Evolutionary conservation across 2,329 filamentous ascomycete genomes (phyloP), one percentile per base, ranked within the genome.

Genomic region (Sporothrix luriei): DNA sequence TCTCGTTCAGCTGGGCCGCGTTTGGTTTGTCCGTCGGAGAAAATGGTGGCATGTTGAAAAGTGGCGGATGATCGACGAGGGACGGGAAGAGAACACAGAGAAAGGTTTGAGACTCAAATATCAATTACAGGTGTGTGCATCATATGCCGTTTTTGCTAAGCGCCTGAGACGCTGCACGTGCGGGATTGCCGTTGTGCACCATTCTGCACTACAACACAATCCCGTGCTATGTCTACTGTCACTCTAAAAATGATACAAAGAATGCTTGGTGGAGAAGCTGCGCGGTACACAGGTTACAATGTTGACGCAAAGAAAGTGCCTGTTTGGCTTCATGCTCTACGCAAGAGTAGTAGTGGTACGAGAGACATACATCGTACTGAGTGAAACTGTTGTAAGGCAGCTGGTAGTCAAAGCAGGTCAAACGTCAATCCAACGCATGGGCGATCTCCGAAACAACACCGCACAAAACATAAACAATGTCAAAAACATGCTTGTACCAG

Each of bases 341-440:
- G 49, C 49, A 49, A 49, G 48, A 21, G 9, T 2, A 21, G 24
- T 24, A 3, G 21, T 24, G 49, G 33, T 33, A 33, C 33, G 9
- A 4, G 33, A 33, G 33, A 33, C 33, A 33, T 33, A n/a, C n/a
- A n/a, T n/a, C n/a, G n/a, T n/a, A 33, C 33, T 33, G 33, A 7
- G 33, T 33, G 33, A 13, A 11, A 46, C 11, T 11, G 40, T 46
- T 3, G 40, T 16, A 9, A 14, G 11, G 43, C 19, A 19, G 19
- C 40, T 46, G 40, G 40, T 46, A 16, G 40, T 11, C 3, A 46
- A 54, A 16, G 51, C 52, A 29, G 52, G 52, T 55, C 52, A 55
- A 55, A 55, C 52, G 24, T 4, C 52, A 55, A 55, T 55, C 52
- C 26, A 55, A 55, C 52, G 52, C 52, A 55, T 55, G 52, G 52